phyloP scores from a whole-genome alignment of 768 basidiomycete species.

The Lanmaoa rubissima region DNA sequence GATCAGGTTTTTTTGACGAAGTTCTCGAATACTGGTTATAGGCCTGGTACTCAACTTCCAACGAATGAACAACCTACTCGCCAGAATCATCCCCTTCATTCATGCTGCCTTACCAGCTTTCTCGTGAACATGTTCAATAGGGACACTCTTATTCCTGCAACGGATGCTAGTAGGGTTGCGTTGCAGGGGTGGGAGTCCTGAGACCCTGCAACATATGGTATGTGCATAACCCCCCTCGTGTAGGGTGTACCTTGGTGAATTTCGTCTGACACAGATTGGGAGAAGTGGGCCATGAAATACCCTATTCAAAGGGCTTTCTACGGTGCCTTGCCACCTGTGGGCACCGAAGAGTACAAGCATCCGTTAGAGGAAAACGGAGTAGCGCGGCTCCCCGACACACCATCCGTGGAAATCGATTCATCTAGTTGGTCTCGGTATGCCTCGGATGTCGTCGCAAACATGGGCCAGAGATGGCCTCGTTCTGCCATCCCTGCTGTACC shows the following conservation, averaged over 20 bases:
- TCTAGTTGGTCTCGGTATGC: not conserved
- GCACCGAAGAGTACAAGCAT: not conserved
- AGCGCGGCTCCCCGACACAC: not conserved
- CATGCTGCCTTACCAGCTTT: not conserved
- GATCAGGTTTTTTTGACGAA: not conserved
- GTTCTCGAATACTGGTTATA: not conserved
- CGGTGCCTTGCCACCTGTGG: not conserved
- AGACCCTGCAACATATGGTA: not conserved
- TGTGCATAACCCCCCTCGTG: not conserved
- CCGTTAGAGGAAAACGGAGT: not conserved
- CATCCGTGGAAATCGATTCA: not conserved
- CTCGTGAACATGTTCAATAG: not conserved
- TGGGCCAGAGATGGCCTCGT: no score
- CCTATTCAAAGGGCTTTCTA: not conserved
- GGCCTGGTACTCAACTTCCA: not conserved
- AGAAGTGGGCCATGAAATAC: not conserved
- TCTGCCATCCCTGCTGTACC: not conserved
- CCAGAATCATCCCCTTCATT: not conserved
- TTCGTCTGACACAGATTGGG: not conserved
- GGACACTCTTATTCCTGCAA: no score
- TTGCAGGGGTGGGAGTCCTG: not conserved
- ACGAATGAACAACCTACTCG: not conserved
- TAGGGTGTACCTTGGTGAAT: not conserved
- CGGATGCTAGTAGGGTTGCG: no score
- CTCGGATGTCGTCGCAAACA: not conserved